Percentiles rank a stretch among this genome's conserved stretches.
Conservation (phyloP, 805 yeast species). For the Nakazawaea wyomingensis region DNA sequence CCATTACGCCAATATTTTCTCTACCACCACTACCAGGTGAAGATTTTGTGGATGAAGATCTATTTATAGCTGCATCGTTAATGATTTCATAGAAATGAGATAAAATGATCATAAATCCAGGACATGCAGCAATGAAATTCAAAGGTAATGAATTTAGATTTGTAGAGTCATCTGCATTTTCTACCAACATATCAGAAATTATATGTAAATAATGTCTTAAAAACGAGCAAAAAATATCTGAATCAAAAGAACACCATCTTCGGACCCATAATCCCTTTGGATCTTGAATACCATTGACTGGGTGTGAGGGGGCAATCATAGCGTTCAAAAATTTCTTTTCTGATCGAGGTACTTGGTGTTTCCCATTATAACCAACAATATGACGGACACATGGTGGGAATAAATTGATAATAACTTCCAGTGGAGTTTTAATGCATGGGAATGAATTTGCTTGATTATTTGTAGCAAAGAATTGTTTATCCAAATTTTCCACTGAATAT, state of each 20-base stretch:
- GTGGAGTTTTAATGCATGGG: slow-evolving; percentile 3
- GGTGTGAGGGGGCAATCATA: slow-evolving; percentile 31
- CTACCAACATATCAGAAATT: slow-evolving; percentile 19
- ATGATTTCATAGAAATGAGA: slow-evolving; percentile 43
- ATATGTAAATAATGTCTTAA: slow-evolving; percentile 49
- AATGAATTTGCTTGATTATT: slow-evolving; percentile 5
- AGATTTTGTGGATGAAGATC: too few species aligned
- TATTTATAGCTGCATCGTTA: slow-evolving; percentile 11
- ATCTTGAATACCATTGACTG: slow-evolving; percentile 43
- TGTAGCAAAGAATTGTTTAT: slow-evolving; percentile 4
- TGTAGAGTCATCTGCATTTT: slow-evolving; percentile 2
- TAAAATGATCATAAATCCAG: slow-evolving; percentile 42
- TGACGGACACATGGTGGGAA: slow-evolving; percentile 22
- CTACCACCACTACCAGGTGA: too few species aligned
- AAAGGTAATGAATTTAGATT: slow-evolving; percentile 5
- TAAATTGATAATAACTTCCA: slow-evolving; percentile 4
- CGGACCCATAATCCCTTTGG: slow-evolving; percentile 60
- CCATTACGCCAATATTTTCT: too few species aligned
- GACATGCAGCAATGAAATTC: slow-evolving; percentile 23
- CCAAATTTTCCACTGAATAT: slow-evolving; percentile 29
- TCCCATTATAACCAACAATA: slow-evolving; percentile 18
- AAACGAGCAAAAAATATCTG: slow-evolving; percentile 56
- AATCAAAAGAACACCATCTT: slow-evolving; percentile 53
- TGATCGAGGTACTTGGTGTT: slow-evolving; percentile 17
- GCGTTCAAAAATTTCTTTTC: slow-evolving; percentile 30